Evolutionary conservation across 108 stramenopile species (phyloP).

Genomic region (Nitzschia palea): DNA sequence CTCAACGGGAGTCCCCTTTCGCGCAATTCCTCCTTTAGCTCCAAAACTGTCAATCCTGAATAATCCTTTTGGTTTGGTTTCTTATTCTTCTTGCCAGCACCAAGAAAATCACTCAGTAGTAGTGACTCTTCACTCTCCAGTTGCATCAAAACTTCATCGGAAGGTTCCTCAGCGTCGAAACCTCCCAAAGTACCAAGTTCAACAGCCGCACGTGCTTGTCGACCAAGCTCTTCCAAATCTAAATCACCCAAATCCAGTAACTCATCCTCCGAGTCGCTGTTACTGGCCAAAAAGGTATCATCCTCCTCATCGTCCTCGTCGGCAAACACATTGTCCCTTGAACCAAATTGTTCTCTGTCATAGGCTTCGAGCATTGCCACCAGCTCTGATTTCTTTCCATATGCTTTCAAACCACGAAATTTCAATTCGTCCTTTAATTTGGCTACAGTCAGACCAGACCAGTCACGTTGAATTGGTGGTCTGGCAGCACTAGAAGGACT

Average conservation of each 20-base stretch:
- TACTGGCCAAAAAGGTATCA: background rate
- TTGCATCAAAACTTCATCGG: slow-evolving; percentile 32
- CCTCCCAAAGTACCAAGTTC: slow-evolving; percentile 9
- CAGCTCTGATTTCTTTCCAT: slow-evolving; percentile 27
- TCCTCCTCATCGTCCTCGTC: background rate
- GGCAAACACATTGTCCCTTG: background rate
- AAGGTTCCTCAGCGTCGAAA: slow-evolving; percentile 26
- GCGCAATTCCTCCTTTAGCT: slow-evolving; percentile 48
- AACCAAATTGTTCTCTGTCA: background rate
- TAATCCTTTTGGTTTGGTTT: background rate
- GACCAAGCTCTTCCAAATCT: slow-evolving; percentile 36
- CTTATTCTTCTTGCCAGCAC: background rate
- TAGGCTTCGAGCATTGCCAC: slow-evolving; percentile 13
- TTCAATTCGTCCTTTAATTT: slow-evolving; percentile 11
- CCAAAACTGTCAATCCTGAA: slow-evolving; percentile 36
- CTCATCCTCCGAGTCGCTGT: background rate
- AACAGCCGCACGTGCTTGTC: slow-evolving; percentile 44
- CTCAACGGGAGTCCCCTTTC: slow-evolving; percentile 38
- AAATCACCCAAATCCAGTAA: slow-evolving; percentile 15
- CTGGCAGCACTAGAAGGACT: background rate
- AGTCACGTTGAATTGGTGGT: slow-evolving; percentile 2
- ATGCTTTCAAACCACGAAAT: slow-evolving; percentile 16
- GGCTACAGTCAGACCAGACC: slow-evolving; percentile 19
- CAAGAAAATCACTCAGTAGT: background rate
- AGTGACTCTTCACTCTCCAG: slow-evolving; percentile 22